A percentile compares a stretch with the other conserved stretches of the same genome.
Evolutionary conservation across 2,329 filamentous ascomycete species (phyloP).

Genomic region (Trichoderma sp.): DNA sequence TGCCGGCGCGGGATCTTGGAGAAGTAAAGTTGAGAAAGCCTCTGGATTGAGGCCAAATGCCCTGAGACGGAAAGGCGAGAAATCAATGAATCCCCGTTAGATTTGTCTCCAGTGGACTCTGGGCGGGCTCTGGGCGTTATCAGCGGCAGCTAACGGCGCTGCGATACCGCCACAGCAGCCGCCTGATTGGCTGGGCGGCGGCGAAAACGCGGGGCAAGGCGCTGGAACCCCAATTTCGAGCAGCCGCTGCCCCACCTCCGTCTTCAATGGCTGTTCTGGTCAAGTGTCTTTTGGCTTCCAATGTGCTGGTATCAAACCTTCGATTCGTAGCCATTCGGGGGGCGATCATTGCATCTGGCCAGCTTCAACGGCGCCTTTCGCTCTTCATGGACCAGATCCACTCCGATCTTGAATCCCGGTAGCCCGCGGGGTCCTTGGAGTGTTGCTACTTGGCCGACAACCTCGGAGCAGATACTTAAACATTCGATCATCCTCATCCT

Average conservation of each 20-base stretch:
- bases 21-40: background rate
- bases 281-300: background rate
- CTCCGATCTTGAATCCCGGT: background rate
- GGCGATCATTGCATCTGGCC: background rate
- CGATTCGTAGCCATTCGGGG: background rate
- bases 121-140: background rate
- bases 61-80: background rate
- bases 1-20: background rate
- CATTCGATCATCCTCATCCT: background rate
- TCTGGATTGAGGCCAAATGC: background rate
- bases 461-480: constrained; percentile 8
- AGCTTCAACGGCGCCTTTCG: background rate
- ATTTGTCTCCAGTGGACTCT: background rate
- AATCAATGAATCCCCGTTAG: background rate
- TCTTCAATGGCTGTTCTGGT: background rate
- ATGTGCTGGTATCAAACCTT: background rate
- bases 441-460: background rate
- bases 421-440: background rate
- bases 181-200: background rate
- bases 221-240: background rate
- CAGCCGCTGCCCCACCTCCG: background rate
- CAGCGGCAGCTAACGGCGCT: background rate
- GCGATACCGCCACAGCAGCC: background rate
- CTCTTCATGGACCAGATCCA: background rate
- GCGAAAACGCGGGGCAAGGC: constrained; percentile 10